Evolutionary conservation across 2,329 filamentous ascomycete species (phyloP).

Genomic region (Epichloe gansuensis): DNA sequence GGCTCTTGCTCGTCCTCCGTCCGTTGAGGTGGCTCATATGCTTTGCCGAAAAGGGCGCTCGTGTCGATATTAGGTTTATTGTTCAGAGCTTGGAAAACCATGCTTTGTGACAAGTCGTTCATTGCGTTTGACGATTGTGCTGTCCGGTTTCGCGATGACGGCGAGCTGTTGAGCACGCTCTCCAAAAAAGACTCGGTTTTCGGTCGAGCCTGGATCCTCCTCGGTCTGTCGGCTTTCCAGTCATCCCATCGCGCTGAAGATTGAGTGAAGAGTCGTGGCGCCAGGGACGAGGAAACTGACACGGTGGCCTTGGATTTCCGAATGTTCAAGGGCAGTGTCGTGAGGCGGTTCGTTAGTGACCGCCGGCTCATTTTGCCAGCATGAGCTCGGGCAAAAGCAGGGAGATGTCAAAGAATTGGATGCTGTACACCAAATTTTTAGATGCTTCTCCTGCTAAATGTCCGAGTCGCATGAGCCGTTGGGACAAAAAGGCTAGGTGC

Average conservation of each 20-base stretch:
- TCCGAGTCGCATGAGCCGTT: not conserved
- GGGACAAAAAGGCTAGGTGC: slow-evolving; percentile 13
- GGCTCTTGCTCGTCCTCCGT: slow-evolving; percentile 39
- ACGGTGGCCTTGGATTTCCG: slow-evolving; percentile 13
- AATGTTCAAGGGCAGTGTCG: slow-evolving; percentile 25
- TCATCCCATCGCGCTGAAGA: slow-evolving; percentile 20
- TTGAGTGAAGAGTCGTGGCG: slow-evolving; percentile 26
- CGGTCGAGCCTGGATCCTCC: slow-evolving; percentile 12
- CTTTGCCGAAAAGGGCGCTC: slow-evolving; percentile 16
- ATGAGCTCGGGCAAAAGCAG: slow-evolving; percentile 4
- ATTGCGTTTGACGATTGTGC: slow-evolving; percentile 18
- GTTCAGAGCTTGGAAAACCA: slow-evolving; percentile 26
- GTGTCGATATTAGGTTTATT: slow-evolving; percentile 22
- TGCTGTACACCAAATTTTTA: not conserved
- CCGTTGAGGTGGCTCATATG: slow-evolving; percentile 11
- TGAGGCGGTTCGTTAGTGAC: slow-evolving; percentile 27
- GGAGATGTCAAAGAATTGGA: not conserved
- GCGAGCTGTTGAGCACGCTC: slow-evolving; percentile 20
- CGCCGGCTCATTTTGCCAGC: slow-evolving; percentile 31
- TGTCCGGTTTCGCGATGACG: slow-evolving; percentile 8
- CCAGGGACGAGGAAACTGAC: slow-evolving; percentile 11
- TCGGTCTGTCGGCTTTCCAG: slow-evolving; percentile 11
- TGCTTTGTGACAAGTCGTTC: slow-evolving; percentile 23
- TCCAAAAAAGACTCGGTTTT: slow-evolving; percentile 20
- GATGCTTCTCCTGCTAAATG: not conserved